Base-by-base conservation (phyloP, 441 rosid species). In the Dalechampia spathulata region DNA sequence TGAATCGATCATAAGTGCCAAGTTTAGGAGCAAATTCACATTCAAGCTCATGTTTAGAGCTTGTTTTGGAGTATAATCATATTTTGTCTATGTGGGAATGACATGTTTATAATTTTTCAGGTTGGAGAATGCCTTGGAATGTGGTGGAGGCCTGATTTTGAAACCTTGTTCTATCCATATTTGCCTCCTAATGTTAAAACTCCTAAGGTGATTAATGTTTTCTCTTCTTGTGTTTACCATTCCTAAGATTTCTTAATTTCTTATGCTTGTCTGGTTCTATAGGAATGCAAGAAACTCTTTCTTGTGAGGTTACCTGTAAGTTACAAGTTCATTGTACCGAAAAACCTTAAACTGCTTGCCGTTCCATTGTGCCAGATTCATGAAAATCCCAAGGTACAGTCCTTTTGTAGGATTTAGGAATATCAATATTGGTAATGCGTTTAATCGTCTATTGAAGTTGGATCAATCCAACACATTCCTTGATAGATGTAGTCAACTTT, bases 131-230 rank as follows among this genome's bases (percentile, higher is more conserved):
- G 93, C 63, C 78, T 87, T 49, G 96, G 96, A 4, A 81, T 73
- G 82, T 87, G 95, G 95, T 82, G 98, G 98, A 80, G 82, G 71
- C 71, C 86, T 30, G 90, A 83, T 61, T 87, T 85, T 56, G 95
- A 87, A 73, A 70, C 85, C 7, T 39, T 74, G 63, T 43, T 72
- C 57, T 78, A 64, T 66, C 96, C 92, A 2, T 76, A 78, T 73
- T 63, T 80, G 68, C 83, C 92, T 2, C 87, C 88, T 25, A 73
- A 66, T 58, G 64, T 70, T 32, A 79, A 78, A 63, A 55, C 51
- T 32, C 95, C 98, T 2, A 87, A 87, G 94, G 98, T 90, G 63
- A 20, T 56, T 59, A 36, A 51, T 47, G 26, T 60, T 20, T 25
- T 64, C 42, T 54, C 3, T 7, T 63, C 20, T 14, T 23, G 12